These are phyloP conservation scores for Xylaria sp. DNA, from an alignment of 2,329 filamentous ascomycete genomes.

Conservation along the genomic window DNA sequence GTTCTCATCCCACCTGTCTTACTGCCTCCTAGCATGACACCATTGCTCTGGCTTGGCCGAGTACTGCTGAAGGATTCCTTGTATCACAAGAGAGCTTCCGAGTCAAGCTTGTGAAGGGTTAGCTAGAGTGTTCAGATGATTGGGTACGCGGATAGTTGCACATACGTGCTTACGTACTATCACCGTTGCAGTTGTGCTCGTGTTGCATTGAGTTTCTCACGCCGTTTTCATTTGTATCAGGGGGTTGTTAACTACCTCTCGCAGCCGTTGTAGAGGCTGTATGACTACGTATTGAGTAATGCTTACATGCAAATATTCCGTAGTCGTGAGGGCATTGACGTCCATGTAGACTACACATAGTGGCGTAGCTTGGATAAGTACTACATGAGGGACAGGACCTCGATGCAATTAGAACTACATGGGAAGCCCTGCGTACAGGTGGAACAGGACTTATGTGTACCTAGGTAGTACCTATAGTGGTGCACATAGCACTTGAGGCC, in stretches of 20 bases:
- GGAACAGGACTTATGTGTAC: neutral
- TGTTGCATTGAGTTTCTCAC: neutral
- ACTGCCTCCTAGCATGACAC: neutral
- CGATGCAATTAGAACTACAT: neutral
- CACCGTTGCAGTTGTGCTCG: neutral
- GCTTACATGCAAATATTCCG: too few species aligned
- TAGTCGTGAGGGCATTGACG: too few species aligned
- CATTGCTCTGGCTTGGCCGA: neutral
- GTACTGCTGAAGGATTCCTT: neutral
- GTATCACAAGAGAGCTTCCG: neutral
- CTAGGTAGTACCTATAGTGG: neutral
- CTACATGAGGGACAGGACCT: too few species aligned
- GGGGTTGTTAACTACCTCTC: too few species aligned
- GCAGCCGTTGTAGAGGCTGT: too few species aligned
- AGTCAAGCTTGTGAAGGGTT: neutral
- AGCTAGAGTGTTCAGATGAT: neutral
- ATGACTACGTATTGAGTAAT: too few species aligned
- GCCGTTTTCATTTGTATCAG: neutral
- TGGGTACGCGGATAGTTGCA: neutral
- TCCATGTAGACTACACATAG: neutral
- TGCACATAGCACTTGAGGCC: neutral
- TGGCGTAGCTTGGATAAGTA: neutral
- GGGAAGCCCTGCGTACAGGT: neutral
- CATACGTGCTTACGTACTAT: neutral
- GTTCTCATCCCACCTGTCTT: slow-evolving; percentile 9